Evolutionary conservation across 2,329 filamentous ascomycete genomes (phyloP).

Genomic region (Xylariaceae sp.): DNA sequence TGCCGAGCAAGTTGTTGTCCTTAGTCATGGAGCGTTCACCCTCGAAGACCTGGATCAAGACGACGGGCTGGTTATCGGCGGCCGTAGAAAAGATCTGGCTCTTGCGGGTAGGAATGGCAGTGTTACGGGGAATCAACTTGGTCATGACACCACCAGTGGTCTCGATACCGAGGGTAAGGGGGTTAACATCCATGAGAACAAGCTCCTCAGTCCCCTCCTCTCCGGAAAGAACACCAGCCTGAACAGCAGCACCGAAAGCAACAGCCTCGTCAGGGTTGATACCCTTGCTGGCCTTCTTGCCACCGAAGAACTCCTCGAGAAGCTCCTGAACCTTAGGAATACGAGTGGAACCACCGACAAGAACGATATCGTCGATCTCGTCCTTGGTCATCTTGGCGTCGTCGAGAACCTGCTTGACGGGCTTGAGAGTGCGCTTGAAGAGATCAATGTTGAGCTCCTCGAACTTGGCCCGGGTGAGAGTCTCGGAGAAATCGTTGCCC

Average conservation of each 20-base stretch:
- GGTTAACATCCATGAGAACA: slow-evolving; percentile 97
- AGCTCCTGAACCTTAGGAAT: slow-evolving; percentile 95
- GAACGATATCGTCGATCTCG: slow-evolving; percentile 93
- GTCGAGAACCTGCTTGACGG: slow-evolving; percentile 97
- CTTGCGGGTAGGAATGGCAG: slow-evolving; percentile 91
- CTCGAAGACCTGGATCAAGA: slow-evolving; percentile 93
- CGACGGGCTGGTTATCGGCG: slow-evolving; percentile 92
- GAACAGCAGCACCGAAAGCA: slow-evolving; percentile 93
- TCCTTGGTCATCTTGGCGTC: slow-evolving; percentile 96
- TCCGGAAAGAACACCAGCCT: slow-evolving; percentile 90
- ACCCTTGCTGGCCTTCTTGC: slow-evolving; percentile 98
- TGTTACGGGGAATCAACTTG: slow-evolving; percentile 92
- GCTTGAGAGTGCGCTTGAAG: slow-evolving; percentile 99
- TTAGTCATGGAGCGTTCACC: slow-evolving; percentile 92
- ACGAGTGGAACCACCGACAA: slow-evolving; percentile 97
- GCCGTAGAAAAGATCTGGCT: slow-evolving; percentile 97
- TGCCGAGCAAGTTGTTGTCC: slow-evolving; percentile 95
- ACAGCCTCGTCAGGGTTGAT: slow-evolving; percentile 99
- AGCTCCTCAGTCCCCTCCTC: slow-evolving; percentile 76
- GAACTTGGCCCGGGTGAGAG: slow-evolving; percentile 96
- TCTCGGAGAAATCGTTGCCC: slow-evolving; percentile 97
- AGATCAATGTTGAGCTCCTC: slow-evolving; percentile 98
- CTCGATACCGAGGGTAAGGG: slow-evolving; percentile 93
- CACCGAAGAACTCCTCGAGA: slow-evolving; percentile 90
- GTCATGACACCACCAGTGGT: slow-evolving; percentile 98